These are phyloP conservation scores for Geotrichum histeridarum DNA, from an alignment of 1,139 yeast species.

Conservation along the genomic window DNA sequence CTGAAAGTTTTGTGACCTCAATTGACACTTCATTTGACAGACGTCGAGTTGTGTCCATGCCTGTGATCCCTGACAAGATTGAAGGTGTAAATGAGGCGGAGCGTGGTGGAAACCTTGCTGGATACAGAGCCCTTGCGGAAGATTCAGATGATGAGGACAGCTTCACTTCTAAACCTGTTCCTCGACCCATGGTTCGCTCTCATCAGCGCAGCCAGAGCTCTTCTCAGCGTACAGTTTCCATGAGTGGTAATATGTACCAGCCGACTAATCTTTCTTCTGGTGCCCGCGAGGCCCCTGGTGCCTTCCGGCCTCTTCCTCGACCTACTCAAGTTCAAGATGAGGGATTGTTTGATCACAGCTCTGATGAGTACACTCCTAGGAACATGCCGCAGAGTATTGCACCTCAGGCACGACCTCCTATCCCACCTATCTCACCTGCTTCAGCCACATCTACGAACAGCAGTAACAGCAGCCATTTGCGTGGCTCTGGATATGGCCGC, in stretches of 20 bases:
- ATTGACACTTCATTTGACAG: conserved; percentile 14
- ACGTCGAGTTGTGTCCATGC: conserved; percentile 16
- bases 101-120: conserved; percentile 10
- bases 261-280: conserved; percentile 7
- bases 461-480: conserved; percentile 6
- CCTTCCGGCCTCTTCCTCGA: neutral
- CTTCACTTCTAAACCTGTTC: neutral
- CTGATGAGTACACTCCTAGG: conserved; percentile 1
- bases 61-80: conserved; percentile 2
- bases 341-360: conserved; percentile 10
- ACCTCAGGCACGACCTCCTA: conserved; percentile 3
- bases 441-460: conserved; percentile 4
- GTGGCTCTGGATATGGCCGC: conserved; percentile 7
- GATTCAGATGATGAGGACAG: conserved; percentile 10
- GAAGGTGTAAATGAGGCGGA: conserved; percentile 2
- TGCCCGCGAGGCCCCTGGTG: conserved; percentile 4
- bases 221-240: conserved; percentile 5
- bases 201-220: conserved; percentile 1
- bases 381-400: conserved; percentile 1
- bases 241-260: neutral
- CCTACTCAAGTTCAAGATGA: conserved; percentile 9
- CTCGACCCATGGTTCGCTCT: neutral
- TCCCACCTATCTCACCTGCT: neutral
- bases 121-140: conserved; percentile 10
- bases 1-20: conserved; percentile 13